phyloP scores from a whole-genome alignment of 108 stramenopile species.

The Parmales sp. region DNA sequence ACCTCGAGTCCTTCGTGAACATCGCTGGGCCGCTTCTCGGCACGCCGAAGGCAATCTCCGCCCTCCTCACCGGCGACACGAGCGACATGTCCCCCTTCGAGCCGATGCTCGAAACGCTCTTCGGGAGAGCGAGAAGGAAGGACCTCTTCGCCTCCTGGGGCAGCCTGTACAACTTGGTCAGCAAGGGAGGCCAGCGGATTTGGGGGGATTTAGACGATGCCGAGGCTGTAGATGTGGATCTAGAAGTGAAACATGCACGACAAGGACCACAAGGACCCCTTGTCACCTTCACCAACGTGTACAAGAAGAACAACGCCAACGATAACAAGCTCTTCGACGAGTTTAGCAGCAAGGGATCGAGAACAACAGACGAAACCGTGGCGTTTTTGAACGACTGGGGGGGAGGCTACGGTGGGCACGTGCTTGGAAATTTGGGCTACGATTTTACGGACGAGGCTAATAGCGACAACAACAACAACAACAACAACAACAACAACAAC shows the following conservation, averaged over 20 bases:
- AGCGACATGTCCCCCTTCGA: constrained; percentile 47
- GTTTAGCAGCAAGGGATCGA: background rate
- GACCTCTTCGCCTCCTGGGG: constrained; percentile 69
- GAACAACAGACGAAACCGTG: background rate
- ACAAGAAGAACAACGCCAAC: background rate
- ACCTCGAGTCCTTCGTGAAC: constrained; percentile 65
- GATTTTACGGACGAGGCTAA: too few species aligned
- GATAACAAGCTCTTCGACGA: background rate
- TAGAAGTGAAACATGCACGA: too few species aligned
- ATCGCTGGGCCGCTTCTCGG: constrained; percentile 82
- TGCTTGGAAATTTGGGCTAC: too few species aligned
- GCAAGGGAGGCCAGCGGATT: constrained; percentile 67
- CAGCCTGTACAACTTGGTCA: constrained; percentile 60
- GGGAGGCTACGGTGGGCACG: constrained; percentile 41
- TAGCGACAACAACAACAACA: too few species aligned
- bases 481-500: too few species aligned
- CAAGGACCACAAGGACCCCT: too few species aligned
- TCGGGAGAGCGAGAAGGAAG: constrained; percentile 44
- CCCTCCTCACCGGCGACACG: constrained; percentile 70
- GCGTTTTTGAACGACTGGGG: constrained; percentile 47
- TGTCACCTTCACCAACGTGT: background rate
- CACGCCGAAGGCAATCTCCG: constrained; percentile 60
- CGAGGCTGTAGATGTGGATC: background rate
- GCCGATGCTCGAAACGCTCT: constrained; percentile 52
- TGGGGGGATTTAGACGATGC: constrained; percentile 63